Evolutionary conservation across 148 eudicot genomes (phyloP), one percentile per base, ranked within the genome.

Genomic region (Vaccinium vitisidaea): DNA sequence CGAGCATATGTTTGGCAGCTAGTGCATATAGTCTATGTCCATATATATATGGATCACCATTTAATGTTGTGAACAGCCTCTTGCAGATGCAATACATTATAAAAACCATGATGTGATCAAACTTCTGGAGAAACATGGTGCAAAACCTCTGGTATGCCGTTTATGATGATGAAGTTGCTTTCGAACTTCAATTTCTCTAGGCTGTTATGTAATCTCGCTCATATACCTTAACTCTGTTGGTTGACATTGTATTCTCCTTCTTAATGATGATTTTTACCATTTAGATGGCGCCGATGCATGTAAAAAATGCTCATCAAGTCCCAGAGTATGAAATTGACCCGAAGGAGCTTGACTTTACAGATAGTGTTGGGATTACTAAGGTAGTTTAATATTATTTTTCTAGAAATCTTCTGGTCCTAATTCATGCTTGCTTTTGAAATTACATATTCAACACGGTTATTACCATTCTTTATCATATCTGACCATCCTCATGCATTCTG

Each of bases 241-340:
- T 54, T 54, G 14, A 54, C 58, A 54, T 54, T 54, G 58, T 54
- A 54, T 54, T 11, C 3, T 54, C 58, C 58, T 13, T 54, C 58
- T 14, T 54, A 54, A 54, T 14, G 52, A 54, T 54, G 39, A 3
- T 11, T 54, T 54, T 54, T 54, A 10, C 58, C 58, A 54, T 54
- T 10, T 54, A 54, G 58, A 54, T 94, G 90, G 92, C 94, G 79
- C 97, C 97, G 58, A 94, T 97, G 99, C 96, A 90, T 87, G 98
- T 97, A 19, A 86, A 91, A 83, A 90, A 91, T 89, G 90, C 89
- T 32, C 94, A 90, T 70, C 93, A 97, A 85, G 93, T 97, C 79
- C 99, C 98, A 75, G 99, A 97, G 87, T 97, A 97, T 52, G 99
- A 97, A 88, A 97, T 97, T 87, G 86, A 93, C 90, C 91, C 96